Base-by-base conservation (phyloP, 371 early-diverging fungal genomes). In the Neoconidiobolus thromboides region DNA sequence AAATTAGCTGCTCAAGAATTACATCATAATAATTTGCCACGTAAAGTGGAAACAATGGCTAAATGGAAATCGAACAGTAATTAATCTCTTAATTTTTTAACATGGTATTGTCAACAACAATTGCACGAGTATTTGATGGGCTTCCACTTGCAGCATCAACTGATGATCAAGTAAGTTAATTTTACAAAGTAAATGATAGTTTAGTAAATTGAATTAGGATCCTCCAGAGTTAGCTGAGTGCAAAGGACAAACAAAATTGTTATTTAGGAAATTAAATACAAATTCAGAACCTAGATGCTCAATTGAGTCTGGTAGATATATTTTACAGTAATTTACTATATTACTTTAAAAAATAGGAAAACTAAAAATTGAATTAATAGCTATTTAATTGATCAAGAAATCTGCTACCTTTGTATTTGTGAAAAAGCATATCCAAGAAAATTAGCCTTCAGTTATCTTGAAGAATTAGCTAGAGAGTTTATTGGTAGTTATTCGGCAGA, bases 111-210 rank as follows among this genome's bases (percentile, higher is more conserved):
- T 86, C 93, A 6, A 92, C 93, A 40, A 85, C 93, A 65, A 93
- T 96, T 64, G 91, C 91, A 46, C 82, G 97, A 63, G 81, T 95
- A 40, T 78, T 83, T 6, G 97, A 96, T 77, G 95, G 93, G 1
- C 78, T 95, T 59, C 94, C 92, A 1, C 75, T 96, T 62, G 96
- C 97, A 43, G 96, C 94, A 9, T 89, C 91, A 48, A 90, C 95
- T 80, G 96, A 96, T 72, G 96, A 93, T 53, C 90, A 93, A 86
- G 92, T 87, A 74, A 38, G 15, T 1, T 2, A 38, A 15, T 55
- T 47, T 3, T 43, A 44, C n/a, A 15, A 44, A 41, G 42, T 44
- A 39, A 52, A 54, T 26, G 26, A 26, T 26, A 26, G 26, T 26
- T 46, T 41, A 39, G n/a, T 6, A 43, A 42, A 61, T 47, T 42